Percentiles rank a stretch among this genome's conserved stretches.
Conservation (phyloP, 2,329 filamentous ascomycete genomes). For the Colletotrichum sp. region DNA sequence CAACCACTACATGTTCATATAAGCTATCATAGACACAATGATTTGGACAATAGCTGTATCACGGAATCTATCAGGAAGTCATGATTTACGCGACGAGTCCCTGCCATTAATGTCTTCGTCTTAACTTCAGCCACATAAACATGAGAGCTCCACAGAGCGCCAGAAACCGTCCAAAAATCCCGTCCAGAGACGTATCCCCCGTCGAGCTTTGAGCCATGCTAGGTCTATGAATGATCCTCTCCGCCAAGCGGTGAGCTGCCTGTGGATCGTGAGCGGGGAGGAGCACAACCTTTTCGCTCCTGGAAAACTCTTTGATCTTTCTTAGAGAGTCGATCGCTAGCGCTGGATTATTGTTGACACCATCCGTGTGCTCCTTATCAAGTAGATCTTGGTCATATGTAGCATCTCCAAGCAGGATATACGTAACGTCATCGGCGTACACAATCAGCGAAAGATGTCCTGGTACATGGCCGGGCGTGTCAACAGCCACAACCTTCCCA, state of each 20-base stretch:
- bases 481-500: background rate
- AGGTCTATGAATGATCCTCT: background rate
- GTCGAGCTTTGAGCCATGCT: background rate
- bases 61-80: too few species aligned
- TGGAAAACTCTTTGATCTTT: background rate
- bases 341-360: background rate
- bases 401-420: background rate
- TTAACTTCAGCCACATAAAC: background rate
- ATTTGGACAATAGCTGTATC: too few species aligned
- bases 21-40: fast-evolving
- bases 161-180: background rate
- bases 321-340: background rate
- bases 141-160: background rate
- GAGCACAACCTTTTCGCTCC: background rate
- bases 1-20: background rate
- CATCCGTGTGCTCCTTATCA: background rate
- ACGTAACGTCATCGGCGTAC: background rate
- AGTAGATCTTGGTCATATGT: background rate
- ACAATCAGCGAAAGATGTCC: background rate
- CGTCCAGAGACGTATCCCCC: background rate
- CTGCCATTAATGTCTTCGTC: background rate
- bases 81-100: fast-evolving
- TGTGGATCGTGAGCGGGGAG: background rate
- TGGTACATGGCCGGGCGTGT: background rate
- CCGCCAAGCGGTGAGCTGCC: background rate